These are phyloP conservation scores for Mycena galopus DNA, from an alignment of 768 basidiomycete species.

Conservation along the genomic window DNA sequence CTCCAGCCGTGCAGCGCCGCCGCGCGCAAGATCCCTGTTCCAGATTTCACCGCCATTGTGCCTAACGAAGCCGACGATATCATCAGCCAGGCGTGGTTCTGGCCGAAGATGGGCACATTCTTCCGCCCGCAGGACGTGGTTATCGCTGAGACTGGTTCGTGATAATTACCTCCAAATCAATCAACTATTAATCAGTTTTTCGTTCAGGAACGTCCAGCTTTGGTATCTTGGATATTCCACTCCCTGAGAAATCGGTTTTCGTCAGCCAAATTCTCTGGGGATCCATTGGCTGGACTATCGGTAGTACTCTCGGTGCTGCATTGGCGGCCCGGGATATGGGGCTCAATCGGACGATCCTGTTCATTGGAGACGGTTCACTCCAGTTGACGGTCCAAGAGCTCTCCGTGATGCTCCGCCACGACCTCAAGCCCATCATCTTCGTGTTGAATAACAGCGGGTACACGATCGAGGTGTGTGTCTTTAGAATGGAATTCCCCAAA, in stretches of 20 bases:
- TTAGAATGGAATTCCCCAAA: neutral
- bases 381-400: conserved; percentile 88
- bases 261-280: conserved; percentile 91
- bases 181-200: neutral
- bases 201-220: conserved; percentile 81
- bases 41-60: conserved; percentile 55
- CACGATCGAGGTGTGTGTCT: conserved; percentile 82
- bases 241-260: conserved; percentile 78
- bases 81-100: conserved; percentile 87
- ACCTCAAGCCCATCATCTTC: conserved; percentile 87
- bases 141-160: conserved; percentile 85
- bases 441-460: conserved; percentile 87
- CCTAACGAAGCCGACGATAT: conserved; percentile 63
- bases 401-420: conserved; percentile 83
- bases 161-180: too few species aligned
- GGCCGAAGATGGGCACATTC: conserved; percentile 83
- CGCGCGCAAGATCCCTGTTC: conserved; percentile 61
- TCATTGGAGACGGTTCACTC: conserved; percentile 89
- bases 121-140: conserved; percentile 82
- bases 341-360: conserved; percentile 80
- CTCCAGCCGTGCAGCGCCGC: conserved; percentile 56
- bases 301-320: conserved; percentile 83
- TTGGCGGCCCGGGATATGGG: conserved; percentile 78
- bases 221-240: conserved; percentile 83
- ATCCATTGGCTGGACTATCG: conserved; percentile 91